Base-by-base conservation (phyloP, 23 red algal species). In the Gracilaria caudata region DNA sequence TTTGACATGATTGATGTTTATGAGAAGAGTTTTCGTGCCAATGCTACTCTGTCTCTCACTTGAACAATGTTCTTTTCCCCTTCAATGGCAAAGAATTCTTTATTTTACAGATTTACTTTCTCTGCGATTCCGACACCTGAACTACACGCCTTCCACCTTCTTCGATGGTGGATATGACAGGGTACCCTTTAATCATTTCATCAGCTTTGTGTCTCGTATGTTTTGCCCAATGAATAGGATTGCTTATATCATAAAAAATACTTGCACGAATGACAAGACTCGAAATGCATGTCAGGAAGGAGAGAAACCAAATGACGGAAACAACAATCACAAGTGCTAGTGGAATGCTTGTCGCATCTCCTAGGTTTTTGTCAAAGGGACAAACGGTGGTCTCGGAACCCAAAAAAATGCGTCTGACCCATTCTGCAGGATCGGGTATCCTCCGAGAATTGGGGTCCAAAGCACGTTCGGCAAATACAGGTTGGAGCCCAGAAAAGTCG, bases 211-310 rank as follows among this genome's bases (percentile, higher is more conserved):
- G 25, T 60, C 25, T 60, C 25, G 57, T 60, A 60, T 29, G 57
- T 60, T 60, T 60, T 60, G 57, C 57, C 57, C 57, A 60, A 29
- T 60, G 23, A 60, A 28, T 60, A 60, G 57, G 57, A 29, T 60
- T 60, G 57, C 57, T 60, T 60, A 60, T 60, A 60, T 60, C 57
- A 60, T 60, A 60, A 29, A 60, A 60, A 7, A 60, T 11, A 17
- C 5, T 28, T 60, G 14, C 10, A 7, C 57, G 57, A 60, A 60
- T 5, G 5, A 60, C 23, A 28, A 60, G 11, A 29, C 57, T 60
- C 3, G 25, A 2, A 60, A 60, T 29, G 23, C 57, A 28, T 3
- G 11, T 11, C 23, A 60, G 23, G 11, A 60, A 60, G 14, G 57
- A 60, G 11, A 60, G 57, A 8, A 60, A 23, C 57, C 57, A 60